Conservation (phyloP, 75 land plant genomes). For the Cupressus sempervirens region DNA sequence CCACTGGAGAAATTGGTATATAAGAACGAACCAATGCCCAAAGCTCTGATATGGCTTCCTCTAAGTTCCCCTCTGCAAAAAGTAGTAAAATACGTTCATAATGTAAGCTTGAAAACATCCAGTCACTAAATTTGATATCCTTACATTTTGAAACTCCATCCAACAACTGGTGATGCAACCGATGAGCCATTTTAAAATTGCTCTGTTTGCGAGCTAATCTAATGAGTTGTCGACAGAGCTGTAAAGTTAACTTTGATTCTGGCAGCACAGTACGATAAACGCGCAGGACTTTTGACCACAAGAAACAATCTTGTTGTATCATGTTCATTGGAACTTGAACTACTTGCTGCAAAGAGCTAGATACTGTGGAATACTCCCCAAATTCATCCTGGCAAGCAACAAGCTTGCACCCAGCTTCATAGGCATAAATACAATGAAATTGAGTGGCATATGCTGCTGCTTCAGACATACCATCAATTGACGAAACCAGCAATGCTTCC, state of each 20-base stretch:
- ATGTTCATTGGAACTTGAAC: conserved; percentile 33
- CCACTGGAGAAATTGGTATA: conserved; percentile 18
- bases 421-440: conserved; percentile 75
- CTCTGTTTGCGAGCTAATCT: conserved; percentile 77
- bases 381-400: conserved; percentile 12
- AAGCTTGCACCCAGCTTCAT: conserved; percentile 42
- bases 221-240: conserved; percentile 53
- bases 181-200: conserved; percentile 70
- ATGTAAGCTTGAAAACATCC: conserved; percentile 33
- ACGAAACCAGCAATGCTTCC: conserved; percentile 56
- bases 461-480: conserved; percentile 75
- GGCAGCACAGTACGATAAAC: conserved; percentile 60
- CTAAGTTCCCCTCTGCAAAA: conserved; percentile 61
- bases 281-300: conserved; percentile 81
- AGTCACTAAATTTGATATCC: conserved; percentile 17
- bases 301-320: conserved; percentile 61
- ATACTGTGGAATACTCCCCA: conserved; percentile 12
- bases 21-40: conserved; percentile 62
- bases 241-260: conserved; percentile 37
- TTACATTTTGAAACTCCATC: conserved; percentile 16
- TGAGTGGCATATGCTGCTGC: conserved; percentile 75
- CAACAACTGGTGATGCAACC: conserved; percentile 40
- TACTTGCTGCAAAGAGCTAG: conserved; percentile 42
- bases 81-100: conserved; percentile 73
- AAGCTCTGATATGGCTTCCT: conserved; percentile 59